phyloP scores from a whole-genome alignment of 1,139 yeast species.

The Blastobotrys ciferrii region DNA sequence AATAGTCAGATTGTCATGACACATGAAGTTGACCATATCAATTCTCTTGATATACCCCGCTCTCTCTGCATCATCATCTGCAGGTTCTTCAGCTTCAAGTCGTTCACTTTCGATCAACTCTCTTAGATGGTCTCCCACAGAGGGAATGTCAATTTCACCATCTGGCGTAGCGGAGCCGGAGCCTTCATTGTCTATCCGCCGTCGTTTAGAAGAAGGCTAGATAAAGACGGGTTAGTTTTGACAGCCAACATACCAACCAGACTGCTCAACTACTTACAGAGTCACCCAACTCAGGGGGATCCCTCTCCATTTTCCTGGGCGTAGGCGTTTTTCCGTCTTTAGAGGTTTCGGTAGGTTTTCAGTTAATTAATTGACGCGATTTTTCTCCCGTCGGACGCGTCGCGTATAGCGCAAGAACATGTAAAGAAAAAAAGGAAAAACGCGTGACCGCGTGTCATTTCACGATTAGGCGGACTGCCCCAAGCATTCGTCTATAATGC shows the following conservation, averaged over 20 bases:
- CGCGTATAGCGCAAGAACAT: too few relatives aligned
- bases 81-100: not conserved
- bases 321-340: too few relatives aligned
- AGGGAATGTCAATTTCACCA: not conserved
- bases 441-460: too few relatives aligned
- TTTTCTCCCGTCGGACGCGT: too few relatives aligned
- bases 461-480: too few relatives aligned
- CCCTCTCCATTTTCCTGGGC: not conserved
- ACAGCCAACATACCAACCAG: too few relatives aligned
- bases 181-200: not conserved
- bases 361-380: too few relatives aligned
- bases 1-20: constrained; percentile 76
- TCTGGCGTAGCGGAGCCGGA: not conserved
- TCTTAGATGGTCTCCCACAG: not conserved
- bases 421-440: too few relatives aligned
- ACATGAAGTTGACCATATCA: constrained; percentile 44
- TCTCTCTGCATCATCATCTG: not conserved
- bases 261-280: not conserved
- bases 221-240: too few relatives aligned
- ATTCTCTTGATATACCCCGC: constrained; percentile 30
- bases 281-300: not conserved
- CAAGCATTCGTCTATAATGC: too few relatives aligned
- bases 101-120: not conserved
- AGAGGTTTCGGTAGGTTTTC: too few relatives aligned
- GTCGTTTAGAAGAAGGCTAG: not conserved